Evolutionary conservation across 805 yeast species (phyloP).

Genomic region (Citeromyces matritensis): DNA sequence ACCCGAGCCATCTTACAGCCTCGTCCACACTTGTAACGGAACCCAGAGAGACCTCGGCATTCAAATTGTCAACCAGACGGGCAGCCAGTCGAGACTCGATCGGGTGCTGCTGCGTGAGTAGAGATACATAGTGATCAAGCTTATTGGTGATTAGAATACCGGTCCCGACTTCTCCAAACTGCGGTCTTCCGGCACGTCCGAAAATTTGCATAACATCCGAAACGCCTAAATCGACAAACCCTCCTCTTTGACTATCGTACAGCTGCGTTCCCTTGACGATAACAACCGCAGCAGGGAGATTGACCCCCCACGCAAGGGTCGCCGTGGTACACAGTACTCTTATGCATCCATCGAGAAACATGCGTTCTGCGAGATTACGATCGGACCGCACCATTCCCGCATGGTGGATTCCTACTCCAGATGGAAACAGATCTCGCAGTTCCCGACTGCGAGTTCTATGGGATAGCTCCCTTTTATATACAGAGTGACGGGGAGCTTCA

Average conservation of each 20-base stretch:
- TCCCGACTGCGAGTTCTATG: slow-evolving; percentile 61
- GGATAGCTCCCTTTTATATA: slow-evolving; percentile 48
- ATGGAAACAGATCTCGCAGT: slow-evolving; percentile 58
- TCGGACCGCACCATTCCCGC: slow-evolving; percentile 94
- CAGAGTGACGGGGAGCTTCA: slow-evolving; percentile 22
- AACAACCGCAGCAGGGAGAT: slow-evolving; percentile 95
- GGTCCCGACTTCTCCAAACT: slow-evolving; percentile 81
- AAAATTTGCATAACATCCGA: slow-evolving; percentile 95
- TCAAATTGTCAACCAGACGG: slow-evolving; percentile 78
- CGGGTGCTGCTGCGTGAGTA: slow-evolving; percentile 89
- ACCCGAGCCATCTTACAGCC: slow-evolving; percentile 96
- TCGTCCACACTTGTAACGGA: slow-evolving; percentile 91
- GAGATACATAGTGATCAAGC: slow-evolving; percentile 76
- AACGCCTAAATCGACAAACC: slow-evolving; percentile 83
- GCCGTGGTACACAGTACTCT: slow-evolving; percentile 92
- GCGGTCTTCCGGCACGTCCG: slow-evolving; percentile 99
- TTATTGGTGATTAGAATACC: slow-evolving; percentile 80
- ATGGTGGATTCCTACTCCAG: slow-evolving; percentile 90
- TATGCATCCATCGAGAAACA: slow-evolving; percentile 76
- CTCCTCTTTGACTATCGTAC: slow-evolving; percentile 90
- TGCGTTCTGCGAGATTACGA: slow-evolving; percentile 75
- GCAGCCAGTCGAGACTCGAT: slow-evolving; percentile 75
- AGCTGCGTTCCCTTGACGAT: slow-evolving; percentile 94
- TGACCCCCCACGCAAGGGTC: slow-evolving; percentile 99
- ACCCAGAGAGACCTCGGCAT: slow-evolving; percentile 93